Percentiles rank a stretch among this genome's conserved stretches.
phyloP scores from a whole-genome alignment of 1,139 yeast species.

The Blastobotrys serpentis region DNA sequence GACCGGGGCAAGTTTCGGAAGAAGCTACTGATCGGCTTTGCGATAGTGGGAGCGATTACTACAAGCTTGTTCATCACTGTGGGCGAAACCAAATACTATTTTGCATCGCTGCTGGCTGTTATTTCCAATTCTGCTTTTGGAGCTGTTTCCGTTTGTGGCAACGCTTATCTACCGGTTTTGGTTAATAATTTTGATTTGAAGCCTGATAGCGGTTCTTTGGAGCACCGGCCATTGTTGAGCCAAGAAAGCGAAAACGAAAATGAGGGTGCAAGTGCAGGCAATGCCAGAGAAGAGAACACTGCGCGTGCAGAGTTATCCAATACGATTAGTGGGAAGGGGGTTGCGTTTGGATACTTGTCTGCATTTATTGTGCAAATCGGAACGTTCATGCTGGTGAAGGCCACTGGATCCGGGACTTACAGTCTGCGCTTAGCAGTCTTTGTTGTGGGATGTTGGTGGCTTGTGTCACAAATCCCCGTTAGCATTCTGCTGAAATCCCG shows the following conservation, averaged over 20 bases:
- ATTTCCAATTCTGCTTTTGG: conserved; percentile 68
- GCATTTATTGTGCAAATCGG: conserved; percentile 60
- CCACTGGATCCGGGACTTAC: conserved; percentile 44
- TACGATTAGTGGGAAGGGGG: conserved; percentile 60
- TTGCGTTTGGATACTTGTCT: conserved; percentile 63
- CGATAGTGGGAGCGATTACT: conserved; percentile 52
- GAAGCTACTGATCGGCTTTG: conserved; percentile 52
- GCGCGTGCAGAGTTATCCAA: conserved; percentile 19
- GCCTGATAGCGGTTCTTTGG: conserved; percentile 3
- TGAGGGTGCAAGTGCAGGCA: too few species aligned
- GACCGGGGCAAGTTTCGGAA: conserved; percentile 57
- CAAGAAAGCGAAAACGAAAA: too few species aligned
- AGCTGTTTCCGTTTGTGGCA: conserved; percentile 73
- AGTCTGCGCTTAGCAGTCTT: conserved; percentile 57
- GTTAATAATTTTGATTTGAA: conserved; percentile 41
- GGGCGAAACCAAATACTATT: conserved; percentile 48
- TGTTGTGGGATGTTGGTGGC: conserved; percentile 71
- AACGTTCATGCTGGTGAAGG: conserved; percentile 51
- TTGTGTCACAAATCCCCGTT: conserved; percentile 61
- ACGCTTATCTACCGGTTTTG: conserved; percentile 61
- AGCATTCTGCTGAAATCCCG: conserved; percentile 46
- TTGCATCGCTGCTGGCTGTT: conserved; percentile 56
- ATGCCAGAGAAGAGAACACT: too few species aligned
- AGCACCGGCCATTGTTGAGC: conserved; percentile 22
- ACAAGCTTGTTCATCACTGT: conserved; percentile 50